These are phyloP conservation scores for Candida gorgasii DNA, from an alignment of 805 yeast species.

Conservation along the genomic window DNA sequence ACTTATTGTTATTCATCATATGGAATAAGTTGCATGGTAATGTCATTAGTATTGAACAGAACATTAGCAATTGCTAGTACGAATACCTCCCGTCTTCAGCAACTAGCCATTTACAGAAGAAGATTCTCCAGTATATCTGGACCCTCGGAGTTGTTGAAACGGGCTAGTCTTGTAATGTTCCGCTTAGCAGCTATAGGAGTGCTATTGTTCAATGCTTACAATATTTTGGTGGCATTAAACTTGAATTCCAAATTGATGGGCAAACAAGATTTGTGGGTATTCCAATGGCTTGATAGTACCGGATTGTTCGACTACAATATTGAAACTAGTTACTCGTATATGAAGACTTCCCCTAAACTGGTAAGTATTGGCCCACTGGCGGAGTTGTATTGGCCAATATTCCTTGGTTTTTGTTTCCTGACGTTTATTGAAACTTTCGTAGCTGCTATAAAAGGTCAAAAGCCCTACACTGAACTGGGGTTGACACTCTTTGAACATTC, in stretches of 20 bases:
- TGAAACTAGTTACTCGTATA: conserved; percentile 22
- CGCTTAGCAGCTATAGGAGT: conserved; percentile 28
- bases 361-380: conserved; percentile 51
- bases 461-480: conserved; percentile 65
- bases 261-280: conserved; percentile 14
- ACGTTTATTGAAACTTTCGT: conserved; percentile 68
- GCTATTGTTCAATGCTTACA: conserved; percentile 25
- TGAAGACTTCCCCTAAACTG: conserved; percentile 29
- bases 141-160: conserved; percentile 21
- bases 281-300: conserved; percentile 14
- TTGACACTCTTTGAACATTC: conserved; percentile 76
- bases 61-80: conserved; percentile 40
- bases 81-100: conserved; percentile 26
- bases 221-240: conserved; percentile 34
- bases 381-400: conserved; percentile 57
- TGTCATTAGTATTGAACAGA: conserved; percentile 40
- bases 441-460: conserved; percentile 53
- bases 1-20: conserved; percentile 39
- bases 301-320: conserved; percentile 26
- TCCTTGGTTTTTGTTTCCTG: conserved; percentile 56
- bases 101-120: conserved; percentile 19
- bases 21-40: conserved; percentile 37
- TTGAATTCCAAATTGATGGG: conserved; percentile 21
- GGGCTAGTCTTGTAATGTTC: conserved; percentile 24
- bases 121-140: conserved; percentile 6